phyloP scores from a whole-genome alignment of 2,329 filamentous ascomycete species.

The Magnaporthales sp. region DNA sequence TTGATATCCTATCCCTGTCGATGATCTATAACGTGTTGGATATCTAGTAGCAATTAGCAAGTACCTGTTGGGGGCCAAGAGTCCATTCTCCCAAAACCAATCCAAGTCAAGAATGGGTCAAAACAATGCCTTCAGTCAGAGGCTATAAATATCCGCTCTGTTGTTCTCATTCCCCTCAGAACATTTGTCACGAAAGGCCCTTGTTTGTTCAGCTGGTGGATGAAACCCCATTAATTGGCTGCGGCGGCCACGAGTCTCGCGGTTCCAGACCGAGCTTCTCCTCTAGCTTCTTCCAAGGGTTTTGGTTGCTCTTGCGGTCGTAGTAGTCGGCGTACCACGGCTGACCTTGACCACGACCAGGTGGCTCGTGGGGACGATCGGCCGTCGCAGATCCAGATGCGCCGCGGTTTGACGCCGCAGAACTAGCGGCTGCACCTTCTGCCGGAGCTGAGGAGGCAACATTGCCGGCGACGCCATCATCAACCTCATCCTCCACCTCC shows the following conservation, averaged over 20 bases:
- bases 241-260: conserved; percentile 35
- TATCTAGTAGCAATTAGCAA: neutral
- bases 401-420: neutral
- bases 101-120: neutral
- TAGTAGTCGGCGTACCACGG: conserved; percentile 63
- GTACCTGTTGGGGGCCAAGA: neutral
- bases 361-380: conserved; percentile 22
- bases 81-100: neutral
- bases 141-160: neutral
- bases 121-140: neutral
- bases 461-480: conserved; percentile 2
- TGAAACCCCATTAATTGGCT: neutral
- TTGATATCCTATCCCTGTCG: neutral
- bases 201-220: neutral
- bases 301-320: conserved; percentile 58
- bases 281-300: conserved; percentile 61
- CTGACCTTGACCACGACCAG: conserved; percentile 20
- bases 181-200: neutral
- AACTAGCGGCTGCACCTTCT: conserved; percentile 12
- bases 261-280: conserved; percentile 31
- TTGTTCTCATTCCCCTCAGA: neutral
- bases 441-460: conserved; percentile 13
- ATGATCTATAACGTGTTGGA: neutral
- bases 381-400: conserved; percentile 1
- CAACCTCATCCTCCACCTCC: conserved; percentile 18